A percentile compares a stretch with the other conserved stretches of the same genome.
phyloP scores from a whole-genome alignment of 176 grass and related monocot genomes.

The Tillandsia fasciculata region DNA sequence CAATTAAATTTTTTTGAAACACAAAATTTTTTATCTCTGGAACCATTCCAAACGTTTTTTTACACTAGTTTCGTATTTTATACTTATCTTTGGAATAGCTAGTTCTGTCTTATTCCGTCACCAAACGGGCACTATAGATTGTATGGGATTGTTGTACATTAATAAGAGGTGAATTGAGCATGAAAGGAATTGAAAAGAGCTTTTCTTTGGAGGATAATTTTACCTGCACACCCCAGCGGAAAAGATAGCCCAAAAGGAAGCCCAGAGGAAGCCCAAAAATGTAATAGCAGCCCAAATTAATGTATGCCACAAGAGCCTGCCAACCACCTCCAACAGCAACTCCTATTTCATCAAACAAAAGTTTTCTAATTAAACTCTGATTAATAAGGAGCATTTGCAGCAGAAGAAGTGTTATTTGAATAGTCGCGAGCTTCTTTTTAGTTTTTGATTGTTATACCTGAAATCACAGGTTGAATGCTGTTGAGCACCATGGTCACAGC shows the following conservation, averaged over 20 bases:
- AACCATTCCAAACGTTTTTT: too few relatives aligned
- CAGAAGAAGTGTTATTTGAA: too few relatives aligned
- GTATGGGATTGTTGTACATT: background rate
- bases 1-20: too few relatives aligned
- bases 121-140: too few relatives aligned
- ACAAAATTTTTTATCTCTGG: too few relatives aligned
- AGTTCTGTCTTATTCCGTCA: too few relatives aligned
- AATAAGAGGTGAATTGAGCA: background rate
- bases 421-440: too few relatives aligned
- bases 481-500: slow-evolving; percentile 86
- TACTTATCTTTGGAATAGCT: too few relatives aligned
- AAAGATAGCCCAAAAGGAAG: slow-evolving; percentile 59
- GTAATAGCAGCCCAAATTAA: slow-evolving; percentile 83
- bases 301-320: slow-evolving; percentile 72
- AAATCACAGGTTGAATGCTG: slow-evolving; percentile 84
- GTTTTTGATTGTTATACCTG: slow-evolving; percentile 15
- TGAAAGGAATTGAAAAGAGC: background rate
- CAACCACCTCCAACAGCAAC: slow-evolving; percentile 72
- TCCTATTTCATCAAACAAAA: slow-evolving; percentile 19
- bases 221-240: slow-evolving; percentile 56
- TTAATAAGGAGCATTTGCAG: background rate
- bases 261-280: slow-evolving; percentile 66
- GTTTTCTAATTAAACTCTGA: slow-evolving; percentile 5
- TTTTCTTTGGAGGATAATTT: background rate
- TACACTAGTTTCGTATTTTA: too few relatives aligned